These are phyloP conservation scores for Yarrowia sp. DNA, from an alignment of 805 yeast species.

Conservation along the genomic window DNA sequence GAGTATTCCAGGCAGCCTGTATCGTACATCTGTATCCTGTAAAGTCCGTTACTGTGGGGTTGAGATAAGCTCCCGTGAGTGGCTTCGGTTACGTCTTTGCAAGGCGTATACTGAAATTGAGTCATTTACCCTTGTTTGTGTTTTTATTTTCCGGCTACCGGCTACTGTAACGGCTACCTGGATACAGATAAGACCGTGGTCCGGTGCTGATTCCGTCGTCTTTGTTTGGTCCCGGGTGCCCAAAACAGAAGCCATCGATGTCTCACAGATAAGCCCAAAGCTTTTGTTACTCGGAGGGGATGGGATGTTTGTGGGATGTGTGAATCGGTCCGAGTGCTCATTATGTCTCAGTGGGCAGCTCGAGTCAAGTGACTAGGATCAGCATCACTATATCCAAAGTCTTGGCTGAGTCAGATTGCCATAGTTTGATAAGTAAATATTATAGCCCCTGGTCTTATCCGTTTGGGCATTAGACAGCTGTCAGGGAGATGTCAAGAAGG, in stretches of 20 bases:
- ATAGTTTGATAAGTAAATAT: too few species aligned
- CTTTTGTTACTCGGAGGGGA: not conserved
- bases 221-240: not conserved
- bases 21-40: too few species aligned
- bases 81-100: not conserved
- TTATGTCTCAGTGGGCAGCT: too few species aligned
- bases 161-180: too few species aligned
- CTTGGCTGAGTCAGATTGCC: not conserved
- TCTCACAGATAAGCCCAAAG: conserved; percentile 12
- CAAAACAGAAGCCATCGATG: conserved; percentile 3
- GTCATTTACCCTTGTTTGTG: not conserved
- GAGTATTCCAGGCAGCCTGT: too few species aligned
- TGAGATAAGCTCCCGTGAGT: not conserved
- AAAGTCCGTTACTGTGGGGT: too few species aligned
- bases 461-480: too few species aligned
- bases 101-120: not conserved
- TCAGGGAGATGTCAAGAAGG: too few species aligned
- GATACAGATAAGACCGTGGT: too few species aligned
- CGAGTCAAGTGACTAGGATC: too few species aligned
- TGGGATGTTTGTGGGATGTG: not conserved
- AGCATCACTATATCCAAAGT: not conserved
- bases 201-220: not conserved
- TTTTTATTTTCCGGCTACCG: not conserved
- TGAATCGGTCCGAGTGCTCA: not conserved
- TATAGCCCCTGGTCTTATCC: too few species aligned